Evolutionary conservation across 805 yeast species (phyloP).

Genomic region (Pichia cephalocereana): DNA sequence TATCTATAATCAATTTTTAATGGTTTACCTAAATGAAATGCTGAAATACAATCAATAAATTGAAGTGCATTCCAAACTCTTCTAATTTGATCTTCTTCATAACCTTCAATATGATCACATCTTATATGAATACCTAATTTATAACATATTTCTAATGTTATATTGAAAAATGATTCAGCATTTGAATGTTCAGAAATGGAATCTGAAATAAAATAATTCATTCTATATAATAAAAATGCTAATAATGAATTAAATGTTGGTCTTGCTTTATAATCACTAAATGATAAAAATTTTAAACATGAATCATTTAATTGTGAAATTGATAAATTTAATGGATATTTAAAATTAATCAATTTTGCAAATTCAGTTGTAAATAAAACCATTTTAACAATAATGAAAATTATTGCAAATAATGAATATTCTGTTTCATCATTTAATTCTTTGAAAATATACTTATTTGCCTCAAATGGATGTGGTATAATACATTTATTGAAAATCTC

Average conservation of each 20-base stretch:
- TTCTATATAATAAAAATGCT: slow-evolving; percentile 8
- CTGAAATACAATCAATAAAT: slow-evolving; percentile 12
- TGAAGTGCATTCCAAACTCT: slow-evolving; percentile 13
- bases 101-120: slow-evolving; percentile 7
- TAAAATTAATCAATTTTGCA: not conserved
- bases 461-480: not conserved
- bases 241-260: slow-evolving; percentile 13
- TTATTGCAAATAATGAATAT: slow-evolving; percentile 13
- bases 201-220: slow-evolving; percentile 4
- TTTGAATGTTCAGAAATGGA: slow-evolving; percentile 16
- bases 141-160: slow-evolving; percentile 9
- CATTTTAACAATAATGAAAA: slow-evolving; percentile 11
- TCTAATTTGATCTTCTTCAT: slow-evolving; percentile 1
- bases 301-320: not conserved
- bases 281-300: not conserved
- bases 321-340: not conserved
- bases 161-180: slow-evolving; percentile 5
- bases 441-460: not conserved
- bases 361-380: slow-evolving; percentile 4
- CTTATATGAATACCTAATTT: slow-evolving; percentile 16
- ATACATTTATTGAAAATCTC: not conserved
- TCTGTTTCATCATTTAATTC: slow-evolving; percentile 6
- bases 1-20: slow-evolving; percentile 15
- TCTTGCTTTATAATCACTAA: slow-evolving; percentile 5
- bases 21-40: slow-evolving; percentile 15